A percentile compares a stretch with the other conserved stretches of the same genome.
Evolutionary conservation across 1,284 basidiomycete genomes (phyloP).

Genomic region (Fomitopsis schrenkii): DNA sequence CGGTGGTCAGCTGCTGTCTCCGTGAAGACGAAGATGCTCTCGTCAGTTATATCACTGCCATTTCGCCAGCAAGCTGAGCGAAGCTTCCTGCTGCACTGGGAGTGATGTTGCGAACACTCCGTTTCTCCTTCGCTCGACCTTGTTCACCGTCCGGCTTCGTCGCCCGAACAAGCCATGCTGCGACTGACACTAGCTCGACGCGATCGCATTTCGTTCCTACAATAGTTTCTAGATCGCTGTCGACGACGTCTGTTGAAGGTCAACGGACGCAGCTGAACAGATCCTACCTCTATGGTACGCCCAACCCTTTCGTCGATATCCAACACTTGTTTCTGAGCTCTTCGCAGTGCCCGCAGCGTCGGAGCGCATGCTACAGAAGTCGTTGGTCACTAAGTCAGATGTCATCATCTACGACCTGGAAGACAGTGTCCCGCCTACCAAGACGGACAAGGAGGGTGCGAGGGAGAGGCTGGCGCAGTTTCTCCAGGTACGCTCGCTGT

Average conservation of each 20-base stretch:
- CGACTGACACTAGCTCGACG: too few species aligned
- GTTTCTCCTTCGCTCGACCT: too few species aligned
- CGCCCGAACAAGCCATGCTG: too few species aligned
- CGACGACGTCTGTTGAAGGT: background rate
- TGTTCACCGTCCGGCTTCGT: too few species aligned
- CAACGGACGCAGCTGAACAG: constrained; percentile 5
- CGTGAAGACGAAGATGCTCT: too few species aligned
- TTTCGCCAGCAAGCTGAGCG: too few species aligned
- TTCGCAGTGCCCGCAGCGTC: constrained; percentile 70
- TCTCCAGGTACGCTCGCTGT: constrained; percentile 45
- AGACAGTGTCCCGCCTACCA: constrained; percentile 70
- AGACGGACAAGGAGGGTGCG: constrained; percentile 58
- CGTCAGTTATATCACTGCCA: too few species aligned
- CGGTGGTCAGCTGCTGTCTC: too few species aligned
- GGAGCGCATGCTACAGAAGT: constrained; percentile 79
- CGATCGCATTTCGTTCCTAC: too few species aligned
- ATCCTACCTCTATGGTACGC: constrained; percentile 10
- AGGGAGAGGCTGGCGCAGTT: constrained; percentile 50
- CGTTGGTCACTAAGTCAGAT: constrained; percentile 60
- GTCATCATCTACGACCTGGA: constrained; percentile 85
- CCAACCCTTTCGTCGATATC: background rate
- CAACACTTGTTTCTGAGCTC: background rate
- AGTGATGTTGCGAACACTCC: too few species aligned
- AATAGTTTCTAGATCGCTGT: background rate
- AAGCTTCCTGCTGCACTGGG: too few species aligned